phyloP scores from a whole-genome alignment of 768 basidiomycete genomes.

The Podaxis pistillaris region DNA sequence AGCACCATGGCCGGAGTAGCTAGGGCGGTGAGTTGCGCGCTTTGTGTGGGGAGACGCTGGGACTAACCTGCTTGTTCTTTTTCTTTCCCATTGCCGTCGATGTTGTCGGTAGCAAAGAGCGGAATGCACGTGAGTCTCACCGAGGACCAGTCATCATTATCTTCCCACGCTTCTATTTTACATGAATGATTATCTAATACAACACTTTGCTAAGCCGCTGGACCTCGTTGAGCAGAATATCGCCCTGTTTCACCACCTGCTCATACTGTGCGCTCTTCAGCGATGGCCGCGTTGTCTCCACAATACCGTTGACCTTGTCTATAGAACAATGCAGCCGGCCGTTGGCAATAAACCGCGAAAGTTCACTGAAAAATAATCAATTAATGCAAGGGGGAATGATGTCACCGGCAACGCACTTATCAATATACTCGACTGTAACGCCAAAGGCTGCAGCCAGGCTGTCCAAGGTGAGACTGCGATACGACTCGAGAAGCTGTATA shows the following conservation, averaged over 20 bases:
- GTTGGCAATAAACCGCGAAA: slow-evolving; percentile 88
- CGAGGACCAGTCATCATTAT: background rate
- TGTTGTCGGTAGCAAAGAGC: background rate
- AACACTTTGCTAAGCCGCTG: slow-evolving; percentile 91
- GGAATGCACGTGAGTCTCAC: slow-evolving; percentile 8
- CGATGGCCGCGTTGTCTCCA: slow-evolving; percentile 78
- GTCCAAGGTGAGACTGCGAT: slow-evolving; percentile 85
- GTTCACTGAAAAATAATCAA: slow-evolving; percentile 53
- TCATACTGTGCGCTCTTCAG: slow-evolving; percentile 86
- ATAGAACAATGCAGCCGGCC: slow-evolving; percentile 86
- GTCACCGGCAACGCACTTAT: slow-evolving; percentile 54
- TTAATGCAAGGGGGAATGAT: background rate
- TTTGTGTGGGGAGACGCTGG: background rate
- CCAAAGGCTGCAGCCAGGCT: slow-evolving; percentile 87
- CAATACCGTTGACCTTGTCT: slow-evolving; percentile 92
- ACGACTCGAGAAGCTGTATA: slow-evolving; percentile 86
- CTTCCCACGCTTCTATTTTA: slow-evolving; percentile 7
- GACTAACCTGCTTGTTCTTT: slow-evolving; percentile 55
- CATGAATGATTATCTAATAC: slow-evolving; percentile 31
- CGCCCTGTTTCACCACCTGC: slow-evolving; percentile 90
- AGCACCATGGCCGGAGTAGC: slow-evolving; percentile 93
- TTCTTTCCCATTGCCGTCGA: slow-evolving; percentile 48
- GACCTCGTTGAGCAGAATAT: slow-evolving; percentile 82
- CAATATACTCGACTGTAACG: slow-evolving; percentile 84
- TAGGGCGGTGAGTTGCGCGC: slow-evolving; percentile 26